phyloP scores from a whole-genome alignment of 2,329 filamentous ascomycete species.

The Fusarium metavorans region DNA sequence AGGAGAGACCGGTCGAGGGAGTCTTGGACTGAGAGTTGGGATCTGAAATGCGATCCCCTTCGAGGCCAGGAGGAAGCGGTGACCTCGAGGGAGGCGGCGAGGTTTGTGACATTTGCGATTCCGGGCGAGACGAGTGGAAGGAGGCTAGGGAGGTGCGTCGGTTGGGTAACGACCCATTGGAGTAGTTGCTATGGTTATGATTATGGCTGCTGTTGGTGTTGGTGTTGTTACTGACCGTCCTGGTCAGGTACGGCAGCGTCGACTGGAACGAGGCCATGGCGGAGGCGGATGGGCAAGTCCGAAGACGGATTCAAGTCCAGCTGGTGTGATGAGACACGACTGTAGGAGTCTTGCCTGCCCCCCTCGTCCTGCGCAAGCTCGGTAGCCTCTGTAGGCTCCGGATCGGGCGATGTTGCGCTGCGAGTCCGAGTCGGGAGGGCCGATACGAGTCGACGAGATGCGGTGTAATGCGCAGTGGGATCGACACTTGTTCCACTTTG shows the following conservation, averaged over 20 bases:
- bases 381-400: constrained; percentile 36
- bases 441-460: constrained; percentile 36
- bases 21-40: constrained; percentile 71
- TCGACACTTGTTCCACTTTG: constrained; percentile 39
- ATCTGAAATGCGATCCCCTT: constrained; percentile 68
- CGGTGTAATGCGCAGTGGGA: constrained; percentile 41
- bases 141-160: constrained; percentile 72
- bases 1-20: constrained; percentile 69
- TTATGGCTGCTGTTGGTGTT: constrained; percentile 45
- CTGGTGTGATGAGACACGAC: constrained; percentile 23
- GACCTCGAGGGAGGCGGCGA: constrained; percentile 67
- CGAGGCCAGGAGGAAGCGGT: constrained; percentile 62
- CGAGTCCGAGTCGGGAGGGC: constrained; percentile 26
- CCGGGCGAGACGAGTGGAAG: constrained; percentile 69
- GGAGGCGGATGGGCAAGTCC: constrained; percentile 26
- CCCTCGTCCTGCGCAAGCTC: constrained; percentile 15
- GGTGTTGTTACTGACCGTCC: constrained; percentile 44
- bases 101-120: constrained; percentile 68
- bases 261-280: constrained; percentile 48
- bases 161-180: constrained; percentile 48
- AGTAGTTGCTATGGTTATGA: constrained; percentile 49
- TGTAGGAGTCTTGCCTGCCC: not conserved
- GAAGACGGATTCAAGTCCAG: constrained; percentile 19
- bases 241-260: constrained; percentile 57
- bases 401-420: constrained; percentile 33